Evolutionary conservation across 2,329 filamentous ascomycete species (phyloP).

Genomic region (Catunica adiposa): DNA sequence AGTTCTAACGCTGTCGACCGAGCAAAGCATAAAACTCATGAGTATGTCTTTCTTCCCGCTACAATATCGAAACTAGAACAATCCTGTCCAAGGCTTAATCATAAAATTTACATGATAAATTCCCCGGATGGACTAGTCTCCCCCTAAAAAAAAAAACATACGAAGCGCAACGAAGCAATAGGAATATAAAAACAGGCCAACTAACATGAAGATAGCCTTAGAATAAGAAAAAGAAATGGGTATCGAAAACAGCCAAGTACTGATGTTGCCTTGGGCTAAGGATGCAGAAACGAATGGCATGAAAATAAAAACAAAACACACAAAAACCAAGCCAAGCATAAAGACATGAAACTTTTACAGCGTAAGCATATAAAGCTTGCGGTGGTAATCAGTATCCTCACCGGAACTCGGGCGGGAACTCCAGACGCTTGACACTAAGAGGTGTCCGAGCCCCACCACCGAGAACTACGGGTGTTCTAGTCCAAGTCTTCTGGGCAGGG

Average conservation of each 20-base stretch:
- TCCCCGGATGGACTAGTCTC: too few species aligned
- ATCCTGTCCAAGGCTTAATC: too few species aligned
- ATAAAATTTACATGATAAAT: too few species aligned
- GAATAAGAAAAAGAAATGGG: constrained; percentile 9
- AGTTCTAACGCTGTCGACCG: too few species aligned
- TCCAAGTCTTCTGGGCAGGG: constrained; percentile 75
- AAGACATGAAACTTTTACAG: constrained; percentile 7
- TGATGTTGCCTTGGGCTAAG: background rate
- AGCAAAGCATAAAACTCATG: too few species aligned
- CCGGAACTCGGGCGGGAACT: constrained; percentile 14
- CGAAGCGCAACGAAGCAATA: background rate
- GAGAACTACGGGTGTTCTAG: constrained; percentile 44
- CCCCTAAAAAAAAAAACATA: too few species aligned
- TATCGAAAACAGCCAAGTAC: constrained; percentile 13
- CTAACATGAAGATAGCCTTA: background rate
- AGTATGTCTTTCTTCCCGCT: too few species aligned
- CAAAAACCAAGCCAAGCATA: constrained; percentile 6
- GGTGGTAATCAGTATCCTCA: constrained; percentile 1
- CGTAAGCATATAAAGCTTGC: background rate
- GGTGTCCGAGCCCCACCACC: constrained; percentile 36
- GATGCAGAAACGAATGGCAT: constrained; percentile 5
- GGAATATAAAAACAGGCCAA: background rate
- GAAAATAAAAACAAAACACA: constrained; percentile 8
- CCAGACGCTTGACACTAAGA: constrained; percentile 12
- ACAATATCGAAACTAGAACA: too few species aligned